Evolutionary conservation across 805 yeast genomes (phyloP), one percentile per base, ranked within the genome.

Genomic region (Ogataea paradorogensis): DNA sequence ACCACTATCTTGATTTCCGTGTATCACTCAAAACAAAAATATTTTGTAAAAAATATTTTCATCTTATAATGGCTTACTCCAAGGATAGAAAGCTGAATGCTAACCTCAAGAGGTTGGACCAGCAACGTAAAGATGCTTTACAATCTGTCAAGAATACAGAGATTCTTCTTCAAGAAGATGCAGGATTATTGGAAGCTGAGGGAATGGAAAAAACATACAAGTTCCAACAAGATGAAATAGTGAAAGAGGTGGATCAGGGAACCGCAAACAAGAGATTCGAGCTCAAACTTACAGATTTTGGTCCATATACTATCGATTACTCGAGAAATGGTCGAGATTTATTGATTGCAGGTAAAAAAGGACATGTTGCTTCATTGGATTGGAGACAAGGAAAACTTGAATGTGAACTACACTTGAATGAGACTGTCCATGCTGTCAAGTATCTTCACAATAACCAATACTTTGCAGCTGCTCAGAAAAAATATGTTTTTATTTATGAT

Each of bases 381-480:
- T 93, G 99, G 97, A 78, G 95, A 58, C 77, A 80, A 27, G 98
- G 98, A 10, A 71, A 69, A 27, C 65, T 91, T 24, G 82, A 80
- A 46, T 80, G 95, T 30, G 99, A 93, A 61, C 62, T 93, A 39
- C 78, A 86, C 56, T 67, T 93, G 15, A 82, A 84, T 55, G 99
- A 93, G 65, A 88, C 97, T 0, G 87, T 90, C 9, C 77, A 86
- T 55, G 93, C 90, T 2, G 96, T 90, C 18, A 85, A 89, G 56
- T 89, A 84, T 65, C 69, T 93, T 46, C 97, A 91, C 56, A 89
- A 84, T 57, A 95, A 90, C 58, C 96, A 89, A 63, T 89, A 71
- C 63, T 89, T 87, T 67, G 99, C 99, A 0, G 96, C 82, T 13
- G 98, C 99, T 2, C 99, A 93, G 66, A 90, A 89, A 65, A 90